Percentiles rank a stretch among this genome's conserved stretches.
phyloP scores from a whole-genome alignment of 768 basidiomycete species.

The Lyophyllum shimeji region DNA sequence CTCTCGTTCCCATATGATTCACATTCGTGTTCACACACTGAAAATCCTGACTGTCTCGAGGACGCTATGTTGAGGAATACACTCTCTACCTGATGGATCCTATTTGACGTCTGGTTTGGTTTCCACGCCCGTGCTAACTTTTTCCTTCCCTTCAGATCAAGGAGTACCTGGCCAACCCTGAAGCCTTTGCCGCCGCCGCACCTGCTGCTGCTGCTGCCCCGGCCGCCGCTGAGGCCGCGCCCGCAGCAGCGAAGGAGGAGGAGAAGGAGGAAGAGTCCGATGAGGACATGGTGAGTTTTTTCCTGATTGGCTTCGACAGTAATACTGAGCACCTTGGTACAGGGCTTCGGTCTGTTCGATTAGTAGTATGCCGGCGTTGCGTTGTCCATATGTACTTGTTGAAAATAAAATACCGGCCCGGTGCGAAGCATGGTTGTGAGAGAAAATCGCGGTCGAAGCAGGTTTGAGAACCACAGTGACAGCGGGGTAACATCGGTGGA shows the following conservation, averaged over 20 bases:
- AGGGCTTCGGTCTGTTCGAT: conserved; percentile 97
- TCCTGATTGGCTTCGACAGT: not conserved
- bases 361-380: conserved; percentile 34
- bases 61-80: conserved; percentile 36
- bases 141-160: conserved; percentile 61
- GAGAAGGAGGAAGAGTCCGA: conserved; percentile 87
- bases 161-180: conserved; percentile 96
- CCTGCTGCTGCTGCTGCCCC: conserved; percentile 58
- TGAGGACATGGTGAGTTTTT: conserved; percentile 76
- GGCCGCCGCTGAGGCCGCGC: conserved; percentile 46
- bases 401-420: conserved; percentile 16
- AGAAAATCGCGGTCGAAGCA: not conserved
- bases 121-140: conserved; percentile 13
- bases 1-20: conserved; percentile 27
- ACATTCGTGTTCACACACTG: conserved; percentile 58
- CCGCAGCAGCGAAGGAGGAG: conserved; percentile 60
- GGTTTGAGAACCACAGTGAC: conserved; percentile 4
- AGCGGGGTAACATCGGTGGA: conserved; percentile 12
- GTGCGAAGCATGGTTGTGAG: not conserved
- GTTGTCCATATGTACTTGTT: conserved; percentile 18
- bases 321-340: conserved; percentile 15
- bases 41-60: conserved; percentile 74
- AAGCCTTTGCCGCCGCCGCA: conserved; percentile 89
- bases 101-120: conserved; percentile 2
- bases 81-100: conserved; percentile 28